Evolutionary conservation across 2,329 filamentous ascomycete species (phyloP).

Genomic region (Fusarium sublunatum): DNA sequence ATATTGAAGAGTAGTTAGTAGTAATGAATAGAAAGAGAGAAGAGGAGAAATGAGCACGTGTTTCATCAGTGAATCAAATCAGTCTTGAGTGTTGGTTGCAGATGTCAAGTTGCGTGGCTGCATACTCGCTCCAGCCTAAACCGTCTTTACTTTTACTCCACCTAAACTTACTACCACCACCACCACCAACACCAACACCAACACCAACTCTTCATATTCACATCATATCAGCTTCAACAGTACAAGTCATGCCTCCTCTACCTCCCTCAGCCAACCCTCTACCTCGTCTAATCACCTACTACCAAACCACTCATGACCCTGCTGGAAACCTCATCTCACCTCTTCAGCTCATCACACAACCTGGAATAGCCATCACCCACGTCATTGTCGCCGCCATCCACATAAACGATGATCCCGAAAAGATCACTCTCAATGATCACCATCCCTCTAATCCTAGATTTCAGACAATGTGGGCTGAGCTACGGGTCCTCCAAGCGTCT

Average conservation of each 20-base stretch:
- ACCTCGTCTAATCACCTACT: slow-evolving; percentile 64
- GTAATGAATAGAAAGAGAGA: background rate
- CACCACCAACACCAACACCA: slow-evolving; percentile 1
- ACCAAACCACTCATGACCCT: slow-evolving; percentile 65
- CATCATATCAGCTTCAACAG: slow-evolving; percentile 1
- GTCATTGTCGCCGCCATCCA: slow-evolving; percentile 89
- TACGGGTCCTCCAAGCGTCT: slow-evolving; percentile 74
- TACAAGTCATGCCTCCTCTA: slow-evolving; percentile 48
- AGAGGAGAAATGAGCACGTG: no score
- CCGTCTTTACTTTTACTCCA: slow-evolving; percentile 14
- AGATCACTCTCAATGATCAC: slow-evolving; percentile 84
- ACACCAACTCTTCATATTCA: slow-evolving; percentile 12
- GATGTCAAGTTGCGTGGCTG: slow-evolving; percentile 21
- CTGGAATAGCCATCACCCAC: slow-evolving; percentile 72
- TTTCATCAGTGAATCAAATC: background rate
- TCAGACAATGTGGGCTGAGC: slow-evolving; percentile 81
- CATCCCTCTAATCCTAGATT: slow-evolving; percentile 74
- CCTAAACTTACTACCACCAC: slow-evolving; percentile 18
- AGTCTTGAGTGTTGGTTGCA: background rate
- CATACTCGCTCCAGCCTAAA: slow-evolving; percentile 17
- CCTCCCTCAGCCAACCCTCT: slow-evolving; percentile 47
- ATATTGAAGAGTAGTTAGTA: no score
- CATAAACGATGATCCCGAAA: slow-evolving; percentile 73
- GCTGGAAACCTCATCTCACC: slow-evolving; percentile 61
- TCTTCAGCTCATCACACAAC: slow-evolving; percentile 62